Base-by-base conservation (phyloP, 2,329 filamentous ascomycete species). In the Allantophomopsis lycopodina region DNA sequence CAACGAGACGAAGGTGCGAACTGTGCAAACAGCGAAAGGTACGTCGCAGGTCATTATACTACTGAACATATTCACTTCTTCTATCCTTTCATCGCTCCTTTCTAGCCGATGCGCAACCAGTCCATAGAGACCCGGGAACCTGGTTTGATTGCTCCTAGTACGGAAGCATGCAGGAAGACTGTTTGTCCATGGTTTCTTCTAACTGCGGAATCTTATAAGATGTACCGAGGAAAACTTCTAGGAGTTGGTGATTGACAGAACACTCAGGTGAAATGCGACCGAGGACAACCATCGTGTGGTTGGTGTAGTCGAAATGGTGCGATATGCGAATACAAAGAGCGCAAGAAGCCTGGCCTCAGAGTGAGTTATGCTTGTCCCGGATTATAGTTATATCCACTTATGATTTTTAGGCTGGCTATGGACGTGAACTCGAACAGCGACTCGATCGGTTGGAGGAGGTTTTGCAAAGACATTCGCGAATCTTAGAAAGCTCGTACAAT, bases 21-120 rank as follows among this genome's bases (percentile, higher is more conserved):
- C 68, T 83, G 38, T 86, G 83, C 64, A 87, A 88, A 60, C 77
- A 83, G 58, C 68, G 83, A 63, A 89, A 88, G 68, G 82, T 85
- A 60, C 40, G 57, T 52, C 23, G 23, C 4, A 28, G 23, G 10
- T 6, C 23, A 8, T 28, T 28, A 28, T 8, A 28, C 23, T 8
- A 10, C 23, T 28, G 4, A 6, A 28, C 8, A 28, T 4, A 28
- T 28, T 12, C 23, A 28, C 3, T 8, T 28, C 23, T 28, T 12
- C 23, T 8, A 28, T 28, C 23, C 3, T 28, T 28, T 8, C 23
- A 28, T 10, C 23, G 7, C 11, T 6, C 23, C 23, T 28, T 28
- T 10, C 8, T 8, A 28, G 8, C 5, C 23, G 7, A 28, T 28
- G 23, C 11, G 23, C 23, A 28, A 28, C 10, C 23, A 28, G 23